Evolutionary conservation across 2,329 filamentous ascomycete genomes (phyloP).

Genomic region (Beauveria sp.): DNA sequence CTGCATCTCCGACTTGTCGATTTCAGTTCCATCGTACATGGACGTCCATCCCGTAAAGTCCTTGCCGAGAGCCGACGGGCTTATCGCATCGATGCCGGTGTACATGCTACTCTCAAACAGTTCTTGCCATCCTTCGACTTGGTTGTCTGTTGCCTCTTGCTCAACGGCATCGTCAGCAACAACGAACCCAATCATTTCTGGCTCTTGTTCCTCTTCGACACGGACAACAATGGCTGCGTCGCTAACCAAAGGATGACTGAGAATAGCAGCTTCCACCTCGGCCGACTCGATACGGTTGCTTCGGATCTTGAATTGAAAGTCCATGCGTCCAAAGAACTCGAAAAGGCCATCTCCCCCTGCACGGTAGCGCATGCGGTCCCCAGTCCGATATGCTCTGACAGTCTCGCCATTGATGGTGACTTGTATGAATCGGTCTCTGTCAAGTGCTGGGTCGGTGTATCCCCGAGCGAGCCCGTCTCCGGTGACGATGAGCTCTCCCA

Average conservation of each 20-base stretch:
- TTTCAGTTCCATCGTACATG: constrained; percentile 22
- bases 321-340: constrained; percentile 22
- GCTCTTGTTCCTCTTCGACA: neutral
- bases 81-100: constrained; percentile 12
- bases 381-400: constrained; percentile 19
- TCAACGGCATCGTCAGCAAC: neutral
- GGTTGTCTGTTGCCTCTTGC: constrained; percentile 7
- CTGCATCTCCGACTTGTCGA: constrained; percentile 22
- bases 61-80: constrained; percentile 13
- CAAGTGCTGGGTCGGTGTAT: constrained; percentile 13
- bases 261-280: constrained; percentile 20
- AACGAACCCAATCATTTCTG: constrained; percentile 11
- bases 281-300: constrained; percentile 24
- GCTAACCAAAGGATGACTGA: constrained; percentile 11
- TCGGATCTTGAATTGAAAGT: constrained; percentile 23
- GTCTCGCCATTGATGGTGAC: constrained; percentile 6
- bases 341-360: constrained; percentile 16
- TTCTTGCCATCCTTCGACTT: constrained; percentile 16
- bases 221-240: constrained; percentile 16
- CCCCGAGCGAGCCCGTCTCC: constrained; percentile 18
- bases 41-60: constrained; percentile 27
- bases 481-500: constrained; percentile 20
- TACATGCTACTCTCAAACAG: constrained; percentile 16
- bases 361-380: constrained; percentile 19
- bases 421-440: constrained; percentile 14